Percentiles rank a stretch among this genome's conserved stretches.
Conservation (phyloP, 1,284 basidiomycete species). For the Ganoderma multipileum region DNA sequence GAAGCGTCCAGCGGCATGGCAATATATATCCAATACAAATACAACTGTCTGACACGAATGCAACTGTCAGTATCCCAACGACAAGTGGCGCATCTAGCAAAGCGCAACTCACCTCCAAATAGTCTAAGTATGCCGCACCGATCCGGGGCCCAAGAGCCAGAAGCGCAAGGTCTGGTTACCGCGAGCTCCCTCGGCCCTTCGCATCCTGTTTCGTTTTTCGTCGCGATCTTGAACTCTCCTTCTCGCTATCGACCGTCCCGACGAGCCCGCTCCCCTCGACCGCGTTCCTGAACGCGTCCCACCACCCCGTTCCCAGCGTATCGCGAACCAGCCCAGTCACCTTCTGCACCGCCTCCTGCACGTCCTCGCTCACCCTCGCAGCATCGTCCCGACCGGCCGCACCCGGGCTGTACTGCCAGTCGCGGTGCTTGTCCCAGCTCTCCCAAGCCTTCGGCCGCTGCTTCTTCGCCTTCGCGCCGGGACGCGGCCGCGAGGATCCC, state of each 20-base stretch:
- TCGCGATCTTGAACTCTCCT: conserved; percentile 9
- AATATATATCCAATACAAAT: conserved; percentile 10
- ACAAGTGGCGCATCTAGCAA: background rate
- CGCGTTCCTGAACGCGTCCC: conserved; percentile 47
- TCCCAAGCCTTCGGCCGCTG: conserved; percentile 66
- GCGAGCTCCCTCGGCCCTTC: conserved; percentile 23
- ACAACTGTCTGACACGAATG: conserved; percentile 6
- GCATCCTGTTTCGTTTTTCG: conserved; percentile 24
- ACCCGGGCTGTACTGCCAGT: conserved; percentile 62
- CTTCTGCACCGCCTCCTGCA: conserved; percentile 51
- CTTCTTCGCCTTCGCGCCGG: conserved; percentile 32
- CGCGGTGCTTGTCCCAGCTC: conserved; percentile 63
- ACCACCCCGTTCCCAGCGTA: conserved; percentile 49
- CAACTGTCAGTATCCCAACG: background rate
- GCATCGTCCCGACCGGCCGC: conserved; percentile 34
- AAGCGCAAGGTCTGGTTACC: conserved; percentile 9
- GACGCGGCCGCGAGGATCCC: conserved; percentile 35
- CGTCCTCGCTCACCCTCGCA: conserved; percentile 38
- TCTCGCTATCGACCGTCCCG: conserved; percentile 15
- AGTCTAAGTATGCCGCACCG: background rate
- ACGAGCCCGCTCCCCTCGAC: conserved; percentile 27
- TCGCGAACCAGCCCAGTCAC: conserved; percentile 50
- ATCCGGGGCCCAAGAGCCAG: background rate
- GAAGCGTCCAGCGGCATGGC: background rate
- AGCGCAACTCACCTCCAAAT: background rate